Evolutionary conservation across 2,329 filamentous ascomycete species (phyloP).

Genomic region (Curvularia spicifera): DNA sequence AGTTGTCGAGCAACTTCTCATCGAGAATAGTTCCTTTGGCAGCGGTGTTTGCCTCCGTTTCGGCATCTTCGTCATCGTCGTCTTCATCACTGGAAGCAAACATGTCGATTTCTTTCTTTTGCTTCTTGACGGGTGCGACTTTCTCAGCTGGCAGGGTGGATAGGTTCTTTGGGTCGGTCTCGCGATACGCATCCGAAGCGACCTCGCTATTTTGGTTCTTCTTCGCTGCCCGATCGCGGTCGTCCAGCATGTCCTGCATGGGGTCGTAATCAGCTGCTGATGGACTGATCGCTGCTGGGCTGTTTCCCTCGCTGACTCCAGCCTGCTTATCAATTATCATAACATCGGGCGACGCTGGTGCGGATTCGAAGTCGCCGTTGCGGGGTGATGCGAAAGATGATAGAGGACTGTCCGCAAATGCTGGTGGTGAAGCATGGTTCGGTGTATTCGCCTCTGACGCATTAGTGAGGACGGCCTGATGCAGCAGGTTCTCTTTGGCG

Average conservation of each 20-base stretch:
- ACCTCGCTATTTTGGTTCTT: slow-evolving; percentile 51
- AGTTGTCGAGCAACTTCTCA: slow-evolving; percentile 85
- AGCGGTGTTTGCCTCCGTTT: slow-evolving; percentile 56
- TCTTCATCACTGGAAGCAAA: slow-evolving; percentile 74
- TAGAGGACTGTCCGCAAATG: slow-evolving; percentile 40
- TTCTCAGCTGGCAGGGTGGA: slow-evolving; percentile 57
- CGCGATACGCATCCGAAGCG: slow-evolving; percentile 63
- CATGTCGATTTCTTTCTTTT: slow-evolving; percentile 66
- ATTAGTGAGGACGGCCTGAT: slow-evolving; percentile 72
- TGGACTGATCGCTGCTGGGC: slow-evolving; percentile 65
- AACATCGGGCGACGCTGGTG: slow-evolving; percentile 49
- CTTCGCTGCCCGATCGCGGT: slow-evolving; percentile 72
- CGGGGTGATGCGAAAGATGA: slow-evolving; percentile 48
- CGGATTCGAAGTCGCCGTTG: slow-evolving; percentile 47
- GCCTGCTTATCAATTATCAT: slow-evolving; percentile 52
- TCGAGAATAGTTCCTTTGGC: slow-evolving; percentile 54
- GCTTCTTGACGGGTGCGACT: slow-evolving; percentile 43
- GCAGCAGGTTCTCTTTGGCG: slow-evolving; percentile 67
- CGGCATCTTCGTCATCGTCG: slow-evolving; percentile 70
- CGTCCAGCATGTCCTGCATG: slow-evolving; percentile 85
- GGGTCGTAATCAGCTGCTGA: slow-evolving; percentile 96
- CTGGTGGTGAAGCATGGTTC: slow-evolving; percentile 52
- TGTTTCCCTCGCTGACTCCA: slow-evolving; percentile 45
- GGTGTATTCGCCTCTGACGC: slow-evolving; percentile 65
- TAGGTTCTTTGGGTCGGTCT: slow-evolving; percentile 61